Base-by-base conservation (phyloP, 176 grass and related monocot genomes). In the Metroxylon sagu region DNA sequence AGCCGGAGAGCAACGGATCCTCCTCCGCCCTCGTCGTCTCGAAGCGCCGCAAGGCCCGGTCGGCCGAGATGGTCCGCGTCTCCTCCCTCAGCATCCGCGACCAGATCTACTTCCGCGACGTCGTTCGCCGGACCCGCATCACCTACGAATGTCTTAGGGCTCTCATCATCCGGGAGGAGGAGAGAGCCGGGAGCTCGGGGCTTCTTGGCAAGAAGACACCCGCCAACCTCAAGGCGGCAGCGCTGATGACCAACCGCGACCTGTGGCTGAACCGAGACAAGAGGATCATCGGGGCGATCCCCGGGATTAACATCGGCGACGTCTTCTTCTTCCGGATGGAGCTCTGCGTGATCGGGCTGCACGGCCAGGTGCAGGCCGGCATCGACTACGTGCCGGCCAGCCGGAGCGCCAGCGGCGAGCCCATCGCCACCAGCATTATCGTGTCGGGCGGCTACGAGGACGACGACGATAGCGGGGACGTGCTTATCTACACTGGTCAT, bases 361-460 rank as follows among this genome's bases (percentile, higher is more conserved):
- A 98, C 67, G 93, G 93, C 25, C 93, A 92, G 70, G 81, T 79
- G 54, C 93, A 98, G 69, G 93, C 93, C 2, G 93, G 93, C 4
- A 98, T 98, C 4, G 93, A 98, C 62, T 98, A 81, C 18, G 76
- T 98, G 16, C 30, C 53, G 2, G 84, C 87, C 2, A 72, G 73
- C 6, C 53, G 30, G n/a, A 85, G 84, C 56, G 65, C 82, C 8
- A 88, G 79, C 1, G 93, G 93, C 26, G 87, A 98, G 57, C 93
- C 93, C 31, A 80, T 98, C 30, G 93, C 93, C 5, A 98, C 93
- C 43, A 90, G 85, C 23, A 83, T 98, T 19, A 92, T 98, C 35
- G 93, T 98, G 18, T 98, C 93, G 17, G 93, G 93, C 53, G 88
- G 93, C 60, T 98, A 98, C 57, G 93, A 98, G 70, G 93, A 98